Percentiles rank a stretch among this genome's conserved stretches.
Conservation (phyloP, 306 rosid genomes). For the Cucurbita argyrosperma region DNA sequence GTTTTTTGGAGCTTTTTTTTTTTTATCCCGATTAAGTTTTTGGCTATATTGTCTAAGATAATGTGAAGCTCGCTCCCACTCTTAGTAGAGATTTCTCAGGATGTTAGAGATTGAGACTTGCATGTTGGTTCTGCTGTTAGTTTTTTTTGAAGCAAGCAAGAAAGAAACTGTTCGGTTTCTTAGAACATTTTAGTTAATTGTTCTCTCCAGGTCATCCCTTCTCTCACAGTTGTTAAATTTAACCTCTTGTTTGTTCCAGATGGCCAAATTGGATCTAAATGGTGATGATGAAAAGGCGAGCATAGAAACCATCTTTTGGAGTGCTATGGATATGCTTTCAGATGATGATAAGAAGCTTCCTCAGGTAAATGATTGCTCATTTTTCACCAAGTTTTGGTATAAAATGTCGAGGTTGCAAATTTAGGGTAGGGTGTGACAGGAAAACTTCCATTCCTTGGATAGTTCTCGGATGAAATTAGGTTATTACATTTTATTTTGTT, state of each 20-base stretch:
- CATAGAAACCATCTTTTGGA: constrained; percentile 68
- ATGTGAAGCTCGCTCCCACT: neutral
- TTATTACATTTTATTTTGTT: neutral
- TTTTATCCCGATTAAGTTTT: neutral
- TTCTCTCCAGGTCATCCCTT: neutral
- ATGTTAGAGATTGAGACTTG: neutral
- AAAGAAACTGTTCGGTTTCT: neutral
- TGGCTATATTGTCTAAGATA: neutral
- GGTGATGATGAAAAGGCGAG: constrained; percentile 70
- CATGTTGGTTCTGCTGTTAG: neutral
- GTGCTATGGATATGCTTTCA: constrained; percentile 97
- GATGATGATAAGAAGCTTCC: constrained; percentile 96
- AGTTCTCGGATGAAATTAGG: neutral
- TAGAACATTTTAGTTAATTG: neutral
- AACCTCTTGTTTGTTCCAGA: constrained; percentile 24
- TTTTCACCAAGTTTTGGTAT: neutral
- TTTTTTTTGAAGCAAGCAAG: neutral
- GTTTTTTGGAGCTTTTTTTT: neutral
- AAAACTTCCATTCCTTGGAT: neutral
- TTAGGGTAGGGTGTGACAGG: neutral
- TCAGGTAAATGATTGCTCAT: constrained; percentile 45
- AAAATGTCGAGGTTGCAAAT: neutral
- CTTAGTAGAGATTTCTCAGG: neutral
- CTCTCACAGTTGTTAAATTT: neutral
- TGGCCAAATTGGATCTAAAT: constrained; percentile 92